phyloP scores from a whole-genome alignment of 2,329 filamentous ascomycete species.

The Pestalotiopsis sp. region DNA sequence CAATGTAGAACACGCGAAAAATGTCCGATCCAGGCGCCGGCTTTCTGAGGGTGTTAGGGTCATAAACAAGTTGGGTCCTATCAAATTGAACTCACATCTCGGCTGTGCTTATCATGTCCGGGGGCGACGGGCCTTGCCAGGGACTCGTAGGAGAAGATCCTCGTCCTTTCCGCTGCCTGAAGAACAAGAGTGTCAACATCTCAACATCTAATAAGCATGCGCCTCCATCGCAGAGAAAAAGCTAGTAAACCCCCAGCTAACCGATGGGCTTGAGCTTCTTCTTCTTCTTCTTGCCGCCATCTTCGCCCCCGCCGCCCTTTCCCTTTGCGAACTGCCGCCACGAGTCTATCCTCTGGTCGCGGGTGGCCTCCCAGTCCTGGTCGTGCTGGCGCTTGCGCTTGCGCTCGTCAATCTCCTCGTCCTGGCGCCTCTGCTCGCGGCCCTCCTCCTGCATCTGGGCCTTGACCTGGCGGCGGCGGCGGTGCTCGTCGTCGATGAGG shows the following conservation, averaged over 20 bases:
- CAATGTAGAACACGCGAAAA: neutral
- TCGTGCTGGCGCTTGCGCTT: constrained; percentile 91
- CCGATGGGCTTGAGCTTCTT: constrained; percentile 71
- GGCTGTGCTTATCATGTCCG: constrained; percentile 17
- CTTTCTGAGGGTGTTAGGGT: constrained; percentile 37
- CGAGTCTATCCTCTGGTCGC: constrained; percentile 88
- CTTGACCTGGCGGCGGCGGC: constrained; percentile 82
- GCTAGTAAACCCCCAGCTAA: constrained; percentile 30
- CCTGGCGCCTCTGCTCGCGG: constrained; percentile 80
- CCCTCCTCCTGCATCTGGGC: constrained; percentile 97
- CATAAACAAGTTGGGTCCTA: constrained; percentile 32
- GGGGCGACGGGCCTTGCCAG: neutral
- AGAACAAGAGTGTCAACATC: neutral
- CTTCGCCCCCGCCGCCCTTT: constrained; percentile 51
- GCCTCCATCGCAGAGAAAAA: neutral
- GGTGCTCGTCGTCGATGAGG: constrained; percentile 88
- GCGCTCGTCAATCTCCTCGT: constrained; percentile 79
- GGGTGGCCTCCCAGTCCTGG: constrained; percentile 90
- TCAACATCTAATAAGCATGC: neutral
- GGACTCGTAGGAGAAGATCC: constrained; percentile 2
- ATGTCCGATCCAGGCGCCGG: neutral
- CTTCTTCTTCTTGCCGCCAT: constrained; percentile 61
- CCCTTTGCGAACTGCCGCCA: constrained; percentile 92
- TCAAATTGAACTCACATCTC: constrained; percentile 35
- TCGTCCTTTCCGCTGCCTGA: constrained; percentile 6